A percentile compares a stretch with the other conserved stretches of the same genome.
Conservation (phyloP, 192 early-diverging fungal species). For the Coemansia sp. region DNA sequence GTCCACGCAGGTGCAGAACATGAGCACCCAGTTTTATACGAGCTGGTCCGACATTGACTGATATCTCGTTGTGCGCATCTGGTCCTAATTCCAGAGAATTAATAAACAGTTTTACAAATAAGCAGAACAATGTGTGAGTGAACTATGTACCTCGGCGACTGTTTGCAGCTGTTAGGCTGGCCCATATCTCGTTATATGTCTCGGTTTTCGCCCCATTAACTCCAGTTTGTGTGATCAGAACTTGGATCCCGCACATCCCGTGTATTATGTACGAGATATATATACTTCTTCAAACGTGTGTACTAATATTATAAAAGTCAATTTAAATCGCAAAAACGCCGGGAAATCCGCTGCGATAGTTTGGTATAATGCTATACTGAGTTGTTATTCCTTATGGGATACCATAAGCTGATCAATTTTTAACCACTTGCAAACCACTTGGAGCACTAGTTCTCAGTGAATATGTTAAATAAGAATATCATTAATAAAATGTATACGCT, state of each 20-base stretch:
- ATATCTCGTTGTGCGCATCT: conserved; percentile 16
- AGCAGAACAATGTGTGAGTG: not conserved
- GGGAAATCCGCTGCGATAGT: too few relatives aligned
- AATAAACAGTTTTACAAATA: not conserved
- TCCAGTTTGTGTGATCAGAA: not conserved
- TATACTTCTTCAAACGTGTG: too few relatives aligned
- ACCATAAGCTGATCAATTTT: too few relatives aligned
- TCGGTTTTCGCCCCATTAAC: not conserved
- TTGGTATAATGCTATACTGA: too few relatives aligned
- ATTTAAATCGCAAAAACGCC: too few relatives aligned
- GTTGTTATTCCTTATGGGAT: too few relatives aligned
- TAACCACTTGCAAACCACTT: too few relatives aligned
- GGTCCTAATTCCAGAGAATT: conserved; percentile 22
- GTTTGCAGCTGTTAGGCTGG: conserved; percentile 22
- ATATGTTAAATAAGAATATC: too few relatives aligned
- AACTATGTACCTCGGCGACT: conserved; percentile 27
- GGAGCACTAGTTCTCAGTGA: too few relatives aligned
- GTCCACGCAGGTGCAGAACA: conserved; percentile 73
- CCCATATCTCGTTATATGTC: conserved; percentile 9
- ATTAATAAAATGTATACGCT: too few relatives aligned
- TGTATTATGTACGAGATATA: not conserved
- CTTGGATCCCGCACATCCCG: not conserved
- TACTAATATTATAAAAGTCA: too few relatives aligned
- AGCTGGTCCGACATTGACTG: not conserved
- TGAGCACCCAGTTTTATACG: conserved; percentile 29